Percentiles rank a stretch among this genome's conserved stretches.
Evolutionary conservation across 2,329 filamentous ascomycete genomes (phyloP).

Genomic region (Penicillium brasilianum): DNA sequence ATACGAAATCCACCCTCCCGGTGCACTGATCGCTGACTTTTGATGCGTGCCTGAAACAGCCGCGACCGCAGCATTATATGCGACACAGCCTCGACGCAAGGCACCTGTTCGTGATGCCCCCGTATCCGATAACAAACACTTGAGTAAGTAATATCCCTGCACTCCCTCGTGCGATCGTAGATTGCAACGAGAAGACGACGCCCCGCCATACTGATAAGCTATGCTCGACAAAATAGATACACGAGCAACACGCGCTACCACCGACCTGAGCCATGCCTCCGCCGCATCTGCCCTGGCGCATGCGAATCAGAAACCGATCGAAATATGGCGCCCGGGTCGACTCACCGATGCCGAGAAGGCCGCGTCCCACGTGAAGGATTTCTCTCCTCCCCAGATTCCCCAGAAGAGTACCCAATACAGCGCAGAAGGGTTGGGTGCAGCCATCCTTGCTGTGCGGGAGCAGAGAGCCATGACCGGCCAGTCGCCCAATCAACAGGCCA

Average conservation of each 20-base stretch:
- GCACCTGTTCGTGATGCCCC: slow-evolving; percentile 33
- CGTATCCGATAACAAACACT: slow-evolving; percentile 24
- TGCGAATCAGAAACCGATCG: slow-evolving; percentile 66
- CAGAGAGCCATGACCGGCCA: slow-evolving; percentile 25
- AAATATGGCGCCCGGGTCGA: slow-evolving; percentile 69
- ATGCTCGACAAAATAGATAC: slow-evolving; percentile 26
- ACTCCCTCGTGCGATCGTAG: background rate
- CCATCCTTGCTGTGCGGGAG: slow-evolving; percentile 63
- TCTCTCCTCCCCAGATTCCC: slow-evolving; percentile 48
- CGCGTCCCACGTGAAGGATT: slow-evolving; percentile 64
- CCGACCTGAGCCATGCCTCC: slow-evolving; percentile 61
- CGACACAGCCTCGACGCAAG: slow-evolving; percentile 50
- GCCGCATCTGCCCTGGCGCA: slow-evolving; percentile 78
- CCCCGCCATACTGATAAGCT: slow-evolving; percentile 11
- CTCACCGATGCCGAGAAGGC: slow-evolving; percentile 65
- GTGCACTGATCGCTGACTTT: slow-evolving; percentile 16
- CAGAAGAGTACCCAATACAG: slow-evolving; percentile 58
- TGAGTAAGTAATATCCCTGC: slow-evolving; percentile 30
- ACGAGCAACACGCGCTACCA: slow-evolving; percentile 61
- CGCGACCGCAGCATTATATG: slow-evolving; percentile 66
- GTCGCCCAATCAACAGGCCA: slow-evolving; percentile 18
- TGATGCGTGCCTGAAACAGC: slow-evolving; percentile 45
- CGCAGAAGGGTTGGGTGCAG: slow-evolving; percentile 74
- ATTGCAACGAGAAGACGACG: background rate
- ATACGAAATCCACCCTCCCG: background rate